phyloP scores from a whole-genome alignment of 768 basidiomycete species.

The Pleurotus platypus region DNA sequence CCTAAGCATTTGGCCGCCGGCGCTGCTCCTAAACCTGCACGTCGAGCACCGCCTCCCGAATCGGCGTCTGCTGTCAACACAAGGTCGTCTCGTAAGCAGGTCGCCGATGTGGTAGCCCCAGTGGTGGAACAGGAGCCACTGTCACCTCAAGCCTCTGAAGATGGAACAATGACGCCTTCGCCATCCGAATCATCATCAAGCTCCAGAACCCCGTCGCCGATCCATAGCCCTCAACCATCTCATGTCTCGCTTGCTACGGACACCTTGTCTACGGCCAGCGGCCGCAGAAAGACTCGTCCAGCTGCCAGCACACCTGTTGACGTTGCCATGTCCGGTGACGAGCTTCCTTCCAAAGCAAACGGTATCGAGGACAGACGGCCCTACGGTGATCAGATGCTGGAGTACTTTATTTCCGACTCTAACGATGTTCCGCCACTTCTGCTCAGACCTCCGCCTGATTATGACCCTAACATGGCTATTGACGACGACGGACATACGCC shows the following conservation, averaged over 20 bases:
- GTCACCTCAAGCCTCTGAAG: slow-evolving; percentile 76
- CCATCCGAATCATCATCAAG: slow-evolving; percentile 83
- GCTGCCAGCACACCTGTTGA: slow-evolving; percentile 42
- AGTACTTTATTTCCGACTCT: slow-evolving; percentile 98
- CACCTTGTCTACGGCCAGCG: slow-evolving; percentile 28
- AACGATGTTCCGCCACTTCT: slow-evolving; percentile 86
- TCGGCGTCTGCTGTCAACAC: slow-evolving; percentile 42
- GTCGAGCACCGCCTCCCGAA: slow-evolving; percentile 35
- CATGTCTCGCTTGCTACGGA: slow-evolving; percentile 38
- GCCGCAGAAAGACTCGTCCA: slow-evolving; percentile 43
- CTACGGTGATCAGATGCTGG: slow-evolving; percentile 96
- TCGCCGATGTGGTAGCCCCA: slow-evolving; percentile 42
- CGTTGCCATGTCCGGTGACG: slow-evolving; percentile 38
- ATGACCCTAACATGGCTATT: slow-evolving; percentile 94
- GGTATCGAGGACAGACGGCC: slow-evolving; percentile 52
- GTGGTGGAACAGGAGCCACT: slow-evolving; percentile 61
- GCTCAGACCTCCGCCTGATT: slow-evolving; percentile 83
- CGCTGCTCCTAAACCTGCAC: slow-evolving; percentile 47
- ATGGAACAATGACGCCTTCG: slow-evolving; percentile 87
- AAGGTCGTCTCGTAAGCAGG: slow-evolving; percentile 58
- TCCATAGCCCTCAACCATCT: slow-evolving; percentile 52
- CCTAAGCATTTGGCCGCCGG: slow-evolving; percentile 92
- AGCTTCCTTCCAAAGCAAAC: slow-evolving; percentile 32
- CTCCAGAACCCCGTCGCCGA: slow-evolving; percentile 92
- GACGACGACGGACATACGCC: slow-evolving; percentile 98